These are phyloP conservation scores for Wickerhamia fluorescens DNA, from an alignment of 805 yeast genomes.

Conservation along the genomic window DNA sequence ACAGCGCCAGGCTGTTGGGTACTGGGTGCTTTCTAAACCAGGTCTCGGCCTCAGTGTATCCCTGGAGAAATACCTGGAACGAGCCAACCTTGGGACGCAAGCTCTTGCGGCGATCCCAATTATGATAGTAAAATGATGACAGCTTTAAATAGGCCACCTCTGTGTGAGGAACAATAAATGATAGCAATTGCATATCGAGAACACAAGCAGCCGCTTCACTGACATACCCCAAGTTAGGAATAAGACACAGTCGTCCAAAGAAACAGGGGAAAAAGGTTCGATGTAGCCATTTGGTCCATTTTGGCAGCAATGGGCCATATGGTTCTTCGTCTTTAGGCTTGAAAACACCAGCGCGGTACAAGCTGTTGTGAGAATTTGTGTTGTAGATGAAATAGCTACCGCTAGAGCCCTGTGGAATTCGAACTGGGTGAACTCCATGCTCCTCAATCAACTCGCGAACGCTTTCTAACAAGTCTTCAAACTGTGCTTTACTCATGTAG, in stretches of 20 bases:
- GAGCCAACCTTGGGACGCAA: constrained; percentile 54
- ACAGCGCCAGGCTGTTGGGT: constrained; percentile 26
- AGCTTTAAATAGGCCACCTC: constrained; percentile 48
- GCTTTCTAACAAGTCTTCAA: constrained; percentile 34
- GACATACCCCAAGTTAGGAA: constrained; percentile 66
- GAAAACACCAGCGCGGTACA: constrained; percentile 45
- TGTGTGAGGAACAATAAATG: constrained; percentile 60
- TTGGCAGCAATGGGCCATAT: constrained; percentile 70
- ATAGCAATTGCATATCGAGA: constrained; percentile 53
- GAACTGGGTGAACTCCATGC: constrained; percentile 37
- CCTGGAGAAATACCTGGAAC: constrained; percentile 55
- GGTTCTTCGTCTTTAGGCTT: constrained; percentile 81
- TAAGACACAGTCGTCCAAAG: constrained; percentile 65
- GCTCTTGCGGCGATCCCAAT: constrained; percentile 34
- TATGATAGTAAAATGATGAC: constrained; percentile 44
- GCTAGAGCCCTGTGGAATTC: constrained; percentile 61
- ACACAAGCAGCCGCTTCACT: constrained; percentile 67
- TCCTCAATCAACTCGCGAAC: constrained; percentile 40
- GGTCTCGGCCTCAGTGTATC: constrained; percentile 53
- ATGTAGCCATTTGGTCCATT: constrained; percentile 76
- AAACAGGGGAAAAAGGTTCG: constrained; percentile 71
- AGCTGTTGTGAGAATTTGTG: not conserved
- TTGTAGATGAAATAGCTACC: constrained; percentile 56
- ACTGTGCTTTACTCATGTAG: constrained; percentile 17
- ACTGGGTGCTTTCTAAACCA: constrained; percentile 52